phyloP scores from a whole-genome alignment of 2,329 filamentous ascomycete species.

The Fusarium sp. region DNA sequence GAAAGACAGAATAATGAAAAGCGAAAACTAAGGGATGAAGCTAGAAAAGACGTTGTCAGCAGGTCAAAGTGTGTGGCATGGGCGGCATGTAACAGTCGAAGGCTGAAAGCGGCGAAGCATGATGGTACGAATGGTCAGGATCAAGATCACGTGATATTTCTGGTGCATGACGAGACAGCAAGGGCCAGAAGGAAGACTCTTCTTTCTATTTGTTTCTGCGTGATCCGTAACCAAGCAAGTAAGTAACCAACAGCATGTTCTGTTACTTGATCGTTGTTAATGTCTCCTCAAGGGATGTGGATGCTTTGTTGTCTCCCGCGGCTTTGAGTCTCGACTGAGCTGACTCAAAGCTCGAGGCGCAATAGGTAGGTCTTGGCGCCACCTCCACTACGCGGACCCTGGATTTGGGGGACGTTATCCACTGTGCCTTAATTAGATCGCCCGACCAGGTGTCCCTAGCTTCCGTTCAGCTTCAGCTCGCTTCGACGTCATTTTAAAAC shows the following conservation, averaged over 20 bases:
- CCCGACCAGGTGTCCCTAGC: slow-evolving; percentile 20
- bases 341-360: slow-evolving; percentile 16
- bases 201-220: neutral
- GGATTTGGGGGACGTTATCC: slow-evolving; percentile 34
- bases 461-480: slow-evolving; percentile 16
- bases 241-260: neutral
- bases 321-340: slow-evolving; percentile 15
- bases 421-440: slow-evolving; percentile 38
- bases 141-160: slow-evolving; percentile 28
- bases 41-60: slow-evolving; percentile 35
- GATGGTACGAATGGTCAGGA: slow-evolving; percentile 22
- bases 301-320: neutral
- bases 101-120: slow-evolving; percentile 39
- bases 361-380: slow-evolving; percentile 39
- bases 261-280: neutral
- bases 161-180: slow-evolving; percentile 9
- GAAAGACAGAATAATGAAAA: slow-evolving; percentile 24
- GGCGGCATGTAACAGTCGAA: slow-evolving; percentile 12
- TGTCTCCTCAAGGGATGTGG: neutral
- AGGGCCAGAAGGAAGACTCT: neutral
- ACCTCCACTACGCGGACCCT: slow-evolving; percentile 39
- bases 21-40: slow-evolving; percentile 34
- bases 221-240: neutral
- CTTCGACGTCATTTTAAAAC: slow-evolving; percentile 32
- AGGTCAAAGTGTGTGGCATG: slow-evolving; percentile 25